phyloP scores from a whole-genome alignment of 2,329 filamentous ascomycete genomes.

The Fusarium liriodendri region DNA sequence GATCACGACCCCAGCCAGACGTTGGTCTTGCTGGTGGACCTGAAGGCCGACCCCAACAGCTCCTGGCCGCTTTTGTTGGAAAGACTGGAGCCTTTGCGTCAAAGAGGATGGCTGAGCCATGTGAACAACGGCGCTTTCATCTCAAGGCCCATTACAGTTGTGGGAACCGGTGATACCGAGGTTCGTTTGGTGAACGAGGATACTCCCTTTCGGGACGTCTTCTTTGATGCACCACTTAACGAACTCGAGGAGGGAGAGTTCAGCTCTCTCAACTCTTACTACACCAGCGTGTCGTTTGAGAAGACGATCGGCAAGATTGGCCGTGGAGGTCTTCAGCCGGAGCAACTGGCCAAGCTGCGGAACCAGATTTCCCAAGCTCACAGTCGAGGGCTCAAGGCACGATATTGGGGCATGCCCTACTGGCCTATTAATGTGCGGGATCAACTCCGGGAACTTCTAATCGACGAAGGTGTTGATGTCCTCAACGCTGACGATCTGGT shows the following conservation, averaged over 20 bases:
- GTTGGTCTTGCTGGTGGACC: constrained; percentile 73
- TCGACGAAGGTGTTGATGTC: constrained; percentile 68
- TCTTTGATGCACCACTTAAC: constrained; percentile 74
- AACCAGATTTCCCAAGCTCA: constrained; percentile 63
- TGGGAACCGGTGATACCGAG: constrained; percentile 68
- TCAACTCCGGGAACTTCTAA: constrained; percentile 65
- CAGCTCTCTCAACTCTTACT: constrained; percentile 70
- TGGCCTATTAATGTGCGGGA: constrained; percentile 68
- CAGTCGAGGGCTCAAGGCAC: constrained; percentile 62
- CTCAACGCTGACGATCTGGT: constrained; percentile 71
- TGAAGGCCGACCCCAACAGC: constrained; percentile 64
- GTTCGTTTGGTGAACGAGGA: constrained; percentile 29
- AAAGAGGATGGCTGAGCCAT: constrained; percentile 66
- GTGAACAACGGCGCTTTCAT: constrained; percentile 63
- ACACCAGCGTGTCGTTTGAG: constrained; percentile 70
- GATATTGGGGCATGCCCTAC: constrained; percentile 70
- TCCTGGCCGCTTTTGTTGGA: constrained; percentile 43
- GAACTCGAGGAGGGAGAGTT: constrained; percentile 53
- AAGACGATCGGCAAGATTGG: constrained; percentile 63
- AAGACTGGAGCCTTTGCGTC: constrained; percentile 66
- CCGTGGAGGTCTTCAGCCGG: constrained; percentile 55
- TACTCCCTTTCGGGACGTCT: constrained; percentile 62
- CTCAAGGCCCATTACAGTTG: constrained; percentile 71
- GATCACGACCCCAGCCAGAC: constrained; percentile 63
- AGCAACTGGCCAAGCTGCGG: constrained; percentile 57